Base-by-base conservation (phyloP, 371 early-diverging fungal species). In the Haplosporangium sp. region DNA sequence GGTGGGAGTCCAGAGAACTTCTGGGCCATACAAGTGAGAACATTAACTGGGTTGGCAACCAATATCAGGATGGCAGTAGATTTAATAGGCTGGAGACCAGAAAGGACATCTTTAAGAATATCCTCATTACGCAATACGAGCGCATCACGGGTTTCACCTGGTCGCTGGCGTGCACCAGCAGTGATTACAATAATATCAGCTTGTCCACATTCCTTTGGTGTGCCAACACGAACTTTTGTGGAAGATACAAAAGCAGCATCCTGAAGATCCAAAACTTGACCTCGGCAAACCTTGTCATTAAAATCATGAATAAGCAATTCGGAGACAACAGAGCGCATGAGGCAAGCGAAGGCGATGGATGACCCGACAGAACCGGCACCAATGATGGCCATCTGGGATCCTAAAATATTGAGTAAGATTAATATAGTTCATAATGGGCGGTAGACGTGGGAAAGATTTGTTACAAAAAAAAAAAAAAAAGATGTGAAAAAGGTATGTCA, bases 281-380 rank as follows among this genome's bases (percentile, higher is more conserved):
- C 96, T 62, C 86, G 68, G n/a, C 88, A 91, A 27, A 87, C 83
- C 61, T 92, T 89, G 13, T 84, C 79, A 37, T 83, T 86, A 17
- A 88, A 85, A 72, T 95, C 96, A 20, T 93, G 92, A 60, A 95
- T 77, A n/a, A 94, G 68, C 20, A 95, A 84, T 72, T 93, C 92
- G 3, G 90, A 90, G 9, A 90, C 85, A 13, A 93, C 89, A 27
- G 92, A 88, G 62, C 89, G 89, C 77, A 93, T 84, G 65, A 94
- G 85, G 45, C 92, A 84, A 11, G 93, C 91, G 72, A 91, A 94
- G 6, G 94, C 92, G 42, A 90, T 90, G 19, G 94, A 84, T 1
- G 94, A 88, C n/a, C 95, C 95, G 50, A 95, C 95, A 38, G 93
- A 89, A 55, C 95, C 95, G 60, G 94, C 92, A 61, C 95, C 95